These are phyloP conservation scores for Leishmania lainsoni DNA, from an alignment of 208 protist genomes.

Conservation along the genomic window DNA sequence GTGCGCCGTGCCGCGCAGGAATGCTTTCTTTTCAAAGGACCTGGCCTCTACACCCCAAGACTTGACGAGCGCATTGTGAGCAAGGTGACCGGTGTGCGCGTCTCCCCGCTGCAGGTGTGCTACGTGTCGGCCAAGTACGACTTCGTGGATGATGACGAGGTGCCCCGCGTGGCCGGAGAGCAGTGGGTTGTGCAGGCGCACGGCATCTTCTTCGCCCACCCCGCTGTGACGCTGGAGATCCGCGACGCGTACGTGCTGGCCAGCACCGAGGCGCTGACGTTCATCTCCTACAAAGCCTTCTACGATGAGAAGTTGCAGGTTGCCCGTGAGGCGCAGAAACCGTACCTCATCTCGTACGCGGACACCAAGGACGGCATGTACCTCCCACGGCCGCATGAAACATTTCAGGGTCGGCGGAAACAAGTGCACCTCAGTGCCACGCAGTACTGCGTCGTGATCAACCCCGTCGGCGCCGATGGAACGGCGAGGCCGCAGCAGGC, in stretches of 20 bases:
- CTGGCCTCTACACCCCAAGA: constrained; percentile 44
- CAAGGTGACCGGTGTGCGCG: constrained; percentile 7
- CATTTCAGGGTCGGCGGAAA: constrained; percentile 34
- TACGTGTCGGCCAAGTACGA: constrained; percentile 29
- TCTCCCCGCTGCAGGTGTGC: constrained; percentile 27
- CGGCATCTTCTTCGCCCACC: constrained; percentile 87
- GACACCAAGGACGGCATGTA: constrained; percentile 54
- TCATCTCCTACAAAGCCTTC: constrained; percentile 41
- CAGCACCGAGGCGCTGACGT: constrained; percentile 43
- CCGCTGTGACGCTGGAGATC: constrained; percentile 23
- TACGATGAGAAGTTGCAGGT: constrained; percentile 71
- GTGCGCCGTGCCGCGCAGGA: constrained; percentile 19
- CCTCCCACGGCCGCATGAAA: constrained; percentile 69
- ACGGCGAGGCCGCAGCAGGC: constrained; percentile 66
- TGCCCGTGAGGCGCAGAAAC: constrained; percentile 66
- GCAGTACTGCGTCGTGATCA: constrained; percentile 90
- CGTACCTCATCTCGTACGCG: constrained; percentile 86
- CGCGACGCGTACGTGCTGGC: constrained; percentile 41
- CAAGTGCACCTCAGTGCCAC: constrained; percentile 61
- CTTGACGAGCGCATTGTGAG: constrained; percentile 30
- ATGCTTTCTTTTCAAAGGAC: constrained; percentile 41
- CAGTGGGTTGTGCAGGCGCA: constrained; percentile 76
- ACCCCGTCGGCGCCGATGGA: constrained; percentile 81
- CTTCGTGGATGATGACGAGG: constrained; percentile 40
- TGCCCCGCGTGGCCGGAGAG: constrained; percentile 77